phyloP scores from a whole-genome alignment of 805 yeast genomes.

The Candida chauliodis region DNA sequence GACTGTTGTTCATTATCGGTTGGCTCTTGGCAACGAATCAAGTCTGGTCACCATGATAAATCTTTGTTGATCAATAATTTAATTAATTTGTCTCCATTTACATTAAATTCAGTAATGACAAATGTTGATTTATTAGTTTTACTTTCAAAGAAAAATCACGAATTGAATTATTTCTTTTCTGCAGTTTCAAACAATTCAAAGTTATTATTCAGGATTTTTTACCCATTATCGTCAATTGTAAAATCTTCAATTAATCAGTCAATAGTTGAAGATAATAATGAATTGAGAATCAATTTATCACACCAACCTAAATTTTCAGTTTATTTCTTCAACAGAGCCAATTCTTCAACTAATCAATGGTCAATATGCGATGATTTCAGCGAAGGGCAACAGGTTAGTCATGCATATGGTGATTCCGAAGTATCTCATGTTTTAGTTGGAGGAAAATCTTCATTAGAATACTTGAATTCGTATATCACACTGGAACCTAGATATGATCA shows the following conservation, averaged over 20 bases:
- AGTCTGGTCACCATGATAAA: conserved; percentile 53
- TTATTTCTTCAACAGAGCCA: conserved; percentile 57
- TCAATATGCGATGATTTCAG: conserved; percentile 80
- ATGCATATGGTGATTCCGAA: conserved; percentile 60
- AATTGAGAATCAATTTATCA: conserved; percentile 47
- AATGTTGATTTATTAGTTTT: conserved; percentile 71
- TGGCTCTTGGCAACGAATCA: conserved; percentile 78
- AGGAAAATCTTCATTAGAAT: conserved; percentile 44
- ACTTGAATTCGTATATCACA: conserved; percentile 50
- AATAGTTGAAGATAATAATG: conserved; percentile 38
- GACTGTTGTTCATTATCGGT: conserved; percentile 69
- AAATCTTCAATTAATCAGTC: conserved; percentile 55
- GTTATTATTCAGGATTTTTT: conserved; percentile 69
- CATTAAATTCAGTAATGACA: conserved; percentile 60
- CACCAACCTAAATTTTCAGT: conserved; percentile 79
- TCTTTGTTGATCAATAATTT: conserved; percentile 42
- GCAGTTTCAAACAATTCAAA: conserved; percentile 66
- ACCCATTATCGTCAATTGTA: conserved; percentile 57
- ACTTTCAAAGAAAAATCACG: conserved; percentile 64
- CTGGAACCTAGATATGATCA: conserved; percentile 1
- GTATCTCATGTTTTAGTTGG: conserved; percentile 73
- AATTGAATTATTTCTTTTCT: conserved; percentile 74
- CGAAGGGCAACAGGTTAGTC: conserved; percentile 76
- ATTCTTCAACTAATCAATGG: conserved; percentile 58
- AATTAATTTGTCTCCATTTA: conserved; percentile 62